These are phyloP conservation scores for Dujonia santamariae DNA, from an alignment of 1,139 yeast genomes.

Conservation along the genomic window DNA sequence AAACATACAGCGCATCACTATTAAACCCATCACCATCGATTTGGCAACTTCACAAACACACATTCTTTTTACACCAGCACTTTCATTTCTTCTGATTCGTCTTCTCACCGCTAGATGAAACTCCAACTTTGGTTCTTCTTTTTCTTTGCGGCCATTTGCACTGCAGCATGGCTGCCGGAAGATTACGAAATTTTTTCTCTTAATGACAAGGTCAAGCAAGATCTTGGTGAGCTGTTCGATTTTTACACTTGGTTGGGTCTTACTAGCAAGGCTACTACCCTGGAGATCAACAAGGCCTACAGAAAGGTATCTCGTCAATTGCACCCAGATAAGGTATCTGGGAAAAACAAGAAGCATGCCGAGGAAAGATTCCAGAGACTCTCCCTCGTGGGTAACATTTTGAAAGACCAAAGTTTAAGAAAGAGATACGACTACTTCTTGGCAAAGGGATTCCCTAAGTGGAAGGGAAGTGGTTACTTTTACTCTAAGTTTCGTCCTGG, in stretches of 20 bases:
- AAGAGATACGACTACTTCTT: slow-evolving; percentile 84
- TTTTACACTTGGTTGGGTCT: slow-evolving; percentile 71
- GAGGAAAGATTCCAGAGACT: slow-evolving; percentile 69
- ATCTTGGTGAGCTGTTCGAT: slow-evolving; percentile 59
- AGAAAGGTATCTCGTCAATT: slow-evolving; percentile 65
- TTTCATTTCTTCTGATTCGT: no score
- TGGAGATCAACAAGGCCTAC: slow-evolving; percentile 73
- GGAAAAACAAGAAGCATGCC: slow-evolving; percentile 39
- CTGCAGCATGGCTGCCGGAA: slow-evolving; percentile 43
- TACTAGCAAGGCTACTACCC: slow-evolving; percentile 43
- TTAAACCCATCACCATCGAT: no score
- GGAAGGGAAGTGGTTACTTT: slow-evolving; percentile 55
- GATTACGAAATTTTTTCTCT: slow-evolving; percentile 82
- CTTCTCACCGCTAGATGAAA: slow-evolving; percentile 5
- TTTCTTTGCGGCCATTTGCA: slow-evolving; percentile 15
- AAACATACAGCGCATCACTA: no score
- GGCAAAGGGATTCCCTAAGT: slow-evolving; percentile 81
- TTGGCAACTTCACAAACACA: no score
- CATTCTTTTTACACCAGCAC: no score
- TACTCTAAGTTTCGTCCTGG: slow-evolving; percentile 62
- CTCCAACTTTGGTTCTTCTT: slow-evolving; percentile 1
- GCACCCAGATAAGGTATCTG: slow-evolving; percentile 78
- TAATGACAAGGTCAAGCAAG: slow-evolving; percentile 61
- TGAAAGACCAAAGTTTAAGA: slow-evolving; percentile 58
- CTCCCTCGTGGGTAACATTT: slow-evolving; percentile 69